These are phyloP conservation scores for Cunninghamia lanceolata DNA, from an alignment of 75 land plant species.

Conservation along the genomic window DNA sequence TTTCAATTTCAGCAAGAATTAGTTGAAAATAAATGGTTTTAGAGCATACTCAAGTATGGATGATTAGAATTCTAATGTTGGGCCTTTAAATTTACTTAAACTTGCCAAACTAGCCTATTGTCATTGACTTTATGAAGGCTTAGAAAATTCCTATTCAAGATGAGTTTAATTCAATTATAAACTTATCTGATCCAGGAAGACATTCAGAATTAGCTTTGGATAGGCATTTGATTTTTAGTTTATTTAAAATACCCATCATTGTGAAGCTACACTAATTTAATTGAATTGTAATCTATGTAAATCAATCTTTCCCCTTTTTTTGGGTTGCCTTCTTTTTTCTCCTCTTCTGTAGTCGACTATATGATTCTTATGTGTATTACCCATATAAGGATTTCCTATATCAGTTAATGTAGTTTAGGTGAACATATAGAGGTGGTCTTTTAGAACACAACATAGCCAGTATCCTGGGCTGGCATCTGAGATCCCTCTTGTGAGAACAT, in stretches of 20 bases:
- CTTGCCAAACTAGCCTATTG: too few relatives aligned
- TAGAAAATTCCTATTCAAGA: too few relatives aligned
- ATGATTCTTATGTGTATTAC: background rate
- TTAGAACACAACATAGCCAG: background rate
- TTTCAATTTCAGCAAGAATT: background rate
- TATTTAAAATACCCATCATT: background rate
- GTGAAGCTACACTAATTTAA: background rate
- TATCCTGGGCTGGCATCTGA: background rate
- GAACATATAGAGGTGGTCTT: too few relatives aligned
- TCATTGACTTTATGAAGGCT: too few relatives aligned
- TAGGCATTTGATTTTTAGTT: too few relatives aligned
- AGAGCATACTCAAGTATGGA: background rate
- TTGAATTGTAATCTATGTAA: background rate
- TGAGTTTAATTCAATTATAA: too few relatives aligned
- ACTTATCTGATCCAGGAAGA: too few relatives aligned
- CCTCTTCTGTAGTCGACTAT: background rate
- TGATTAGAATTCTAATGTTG: background rate
- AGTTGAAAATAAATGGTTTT: background rate
- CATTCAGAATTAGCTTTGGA: too few relatives aligned
- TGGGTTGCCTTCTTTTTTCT: too few relatives aligned
- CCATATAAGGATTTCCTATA: background rate
- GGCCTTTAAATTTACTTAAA: background rate
- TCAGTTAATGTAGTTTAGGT: background rate
- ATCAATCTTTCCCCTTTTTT: background rate
- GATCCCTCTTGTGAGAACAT: background rate